Base-by-base conservation (phyloP, 257 asterid genomes). In the Petunia axillaris region DNA sequence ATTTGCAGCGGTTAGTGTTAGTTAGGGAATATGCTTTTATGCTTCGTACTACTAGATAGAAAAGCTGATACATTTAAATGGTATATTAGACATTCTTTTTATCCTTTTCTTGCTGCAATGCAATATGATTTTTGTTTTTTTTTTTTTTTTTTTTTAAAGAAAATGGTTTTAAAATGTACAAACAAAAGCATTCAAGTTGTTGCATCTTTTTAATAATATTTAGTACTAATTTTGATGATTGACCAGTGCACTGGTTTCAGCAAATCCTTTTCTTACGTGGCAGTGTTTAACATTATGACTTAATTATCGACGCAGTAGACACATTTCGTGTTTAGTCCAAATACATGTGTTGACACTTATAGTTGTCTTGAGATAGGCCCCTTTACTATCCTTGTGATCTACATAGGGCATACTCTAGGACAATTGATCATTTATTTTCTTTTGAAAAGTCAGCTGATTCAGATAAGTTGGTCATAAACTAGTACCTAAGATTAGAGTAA, bases 401-500 rank as follows among this genome's bases (percentile, higher is more conserved):
- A 70, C 41, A 46, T 70, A 70, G 77, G 43, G 77, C 38, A 35
- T 25, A 46, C 43, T 46, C 59, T 70, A 70, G 77, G 58, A 43
- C 25, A 46, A 70, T 70, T 70, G 77, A 70, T 46, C 48, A 10
- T 46, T 70, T 46, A 46, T 70, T 70, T 70, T 70, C 77, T 41
- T 70, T 11, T 48, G 59, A 46, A 70, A 70, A 70, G 77, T 46
- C 25, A 70, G 77, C 59, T 48, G 2, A 35, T 48, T 71, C 25
- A 9, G n/a, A 71, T 71, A 71, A 71, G 4, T 71, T 71, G 60
- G 44, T 71, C 77, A 71, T 71, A 70, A 68, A 48, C 44, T 48
- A 71, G 77, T 57, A 48, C 59, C 59, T 39, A 2, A 46, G 59
- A 35, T 60, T 71, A 71, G 60, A 71, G 35, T 13, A 25, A 48